Evolutionary conservation across 148 eudicot species (phyloP), one percentile per base, ranked within the genome.

Genomic region (Cornus suecica): DNA sequence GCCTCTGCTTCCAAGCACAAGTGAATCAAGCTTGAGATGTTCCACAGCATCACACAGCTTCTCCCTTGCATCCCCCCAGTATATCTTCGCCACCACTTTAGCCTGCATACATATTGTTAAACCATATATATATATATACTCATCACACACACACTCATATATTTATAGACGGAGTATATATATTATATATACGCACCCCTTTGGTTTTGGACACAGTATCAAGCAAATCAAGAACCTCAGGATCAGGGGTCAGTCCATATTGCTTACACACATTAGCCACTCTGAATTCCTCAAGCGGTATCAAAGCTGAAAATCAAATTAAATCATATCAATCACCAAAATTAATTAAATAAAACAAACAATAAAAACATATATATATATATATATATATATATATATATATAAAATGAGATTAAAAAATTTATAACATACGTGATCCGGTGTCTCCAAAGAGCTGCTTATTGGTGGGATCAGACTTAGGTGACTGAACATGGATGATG

Each of bases 11-110:
- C 89, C 89, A 28, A 87, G 71, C 24, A 87, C 87, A 66, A 87
- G 68, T 41, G 83, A 69, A 78, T 84, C 85, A 32, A 87, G 82
- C 78, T 84, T 84, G 68, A 79, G 84, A 66, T 73, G 74, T 26
- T 84, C 80, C 70, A 80, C 89, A 32, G 85, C 84, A 67, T 87
- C 79, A 41, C 82, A 82, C 70, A 87, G 65, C 76, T 87, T 87
- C 75, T 87, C 89, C 73, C 87, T 87, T 30, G 89, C 54, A 82
- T 87, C 89, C 23, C 89, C 89, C 89, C 89, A 87, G 63, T 87
- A 87, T 22, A 87, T 74, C 80, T 87, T 87, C 0, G 87, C 87
- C 74, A 75, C 76, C 79, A 82, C 85, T 74, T 72, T 78, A 25
- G 77, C 84, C 87, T 84, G 72, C 61, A 54, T 23, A 52, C n/a